Base-by-base conservation (phyloP, 495 filamentous ascomycete species). In the Neurospora sp. region DNA sequence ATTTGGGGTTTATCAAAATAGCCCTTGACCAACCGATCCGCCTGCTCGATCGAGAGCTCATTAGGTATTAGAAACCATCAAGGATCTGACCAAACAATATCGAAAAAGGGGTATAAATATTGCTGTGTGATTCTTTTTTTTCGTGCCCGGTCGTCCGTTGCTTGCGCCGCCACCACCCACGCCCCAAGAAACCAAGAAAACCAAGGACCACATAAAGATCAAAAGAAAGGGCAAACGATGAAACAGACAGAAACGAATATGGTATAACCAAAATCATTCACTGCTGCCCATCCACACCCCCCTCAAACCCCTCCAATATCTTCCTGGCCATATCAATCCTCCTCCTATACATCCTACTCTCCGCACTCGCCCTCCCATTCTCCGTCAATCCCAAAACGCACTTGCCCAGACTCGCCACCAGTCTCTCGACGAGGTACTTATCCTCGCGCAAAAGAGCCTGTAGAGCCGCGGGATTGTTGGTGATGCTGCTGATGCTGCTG, bases 371-470 rank as follows among this genome's bases (percentile, higher is more conserved):
- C 14, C 87, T 85, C 5, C 85, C 85, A 11, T 84, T 86, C 72
- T 90, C 89, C 72, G 92, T 89, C 71, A 97, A 80, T 35, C 89
- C 88, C 69, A 88, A 79, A 82, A 95, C 79, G 88, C 92, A 88
- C 77, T 89, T 87, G 8, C 91, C 89, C 20, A 97, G 83, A 72
- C 90, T 92, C n/a, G 88, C 86, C 11, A 94, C 90, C 6, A 97
- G 82, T 69, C 88, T 84, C 77, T 94, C 92, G n/a, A 95, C 86
- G 16, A 95, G 86, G 72, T 90, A 88, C 75, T 90, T 90, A 75
- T 94, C 92, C 66, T 92, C 89, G 46, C 88, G 86, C 69, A 88
- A 86, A 44, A 93, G 75, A 82, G 87, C 79, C 80, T 89, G 73
- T 75, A 87, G 79, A 39, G 83, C 77, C 7, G 78, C 72, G 75